Conservation (phyloP, 2,329 filamentous ascomycete genomes). For the Cylindrodendrum hubeiense region DNA sequence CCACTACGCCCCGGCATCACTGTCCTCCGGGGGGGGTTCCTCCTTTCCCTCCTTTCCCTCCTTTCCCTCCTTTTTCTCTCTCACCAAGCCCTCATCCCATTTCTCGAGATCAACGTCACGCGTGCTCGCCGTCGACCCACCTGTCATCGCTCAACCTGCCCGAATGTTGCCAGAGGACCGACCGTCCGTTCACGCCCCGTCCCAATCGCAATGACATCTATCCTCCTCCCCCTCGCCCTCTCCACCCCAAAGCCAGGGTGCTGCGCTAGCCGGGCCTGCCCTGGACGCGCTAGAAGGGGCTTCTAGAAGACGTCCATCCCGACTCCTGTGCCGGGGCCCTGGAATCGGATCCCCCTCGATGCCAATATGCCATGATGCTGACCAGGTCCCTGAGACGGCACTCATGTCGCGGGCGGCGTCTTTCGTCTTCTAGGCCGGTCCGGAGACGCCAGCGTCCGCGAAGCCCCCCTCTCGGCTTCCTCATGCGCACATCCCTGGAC, state of each 20-base stretch:
- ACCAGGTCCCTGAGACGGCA: constrained; percentile 34
- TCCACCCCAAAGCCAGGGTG: constrained; percentile 37
- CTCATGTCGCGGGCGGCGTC: constrained; percentile 22
- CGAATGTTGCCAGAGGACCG: constrained; percentile 30
- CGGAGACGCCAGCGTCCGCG: constrained; percentile 9
- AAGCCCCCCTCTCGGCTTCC: constrained; percentile 6
- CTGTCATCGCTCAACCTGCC: constrained; percentile 30
- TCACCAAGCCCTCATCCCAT: constrained; percentile 22
- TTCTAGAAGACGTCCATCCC: constrained; percentile 44
- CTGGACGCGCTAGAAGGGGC: constrained; percentile 44
- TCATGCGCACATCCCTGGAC: constrained; percentile 35
- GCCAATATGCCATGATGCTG: constrained; percentile 27
- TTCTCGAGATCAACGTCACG: constrained; percentile 29
- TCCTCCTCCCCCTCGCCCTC: constrained; percentile 26
- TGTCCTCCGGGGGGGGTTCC: background rate
- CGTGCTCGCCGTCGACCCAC: constrained; percentile 39
- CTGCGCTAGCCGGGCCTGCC: constrained; percentile 34
- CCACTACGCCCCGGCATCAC: background rate
- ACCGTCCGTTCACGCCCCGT: constrained; percentile 32
- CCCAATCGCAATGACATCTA: constrained; percentile 33
- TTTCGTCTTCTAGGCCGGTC: constrained; percentile 28
- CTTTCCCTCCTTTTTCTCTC: constrained; percentile 23
- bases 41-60: constrained; percentile 18
- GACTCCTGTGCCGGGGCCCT: constrained; percentile 42
- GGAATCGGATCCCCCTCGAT: constrained; percentile 39